Base-by-base conservation (phyloP, 2,329 filamentous ascomycete species). In the Neoascochyta sp. region DNA sequence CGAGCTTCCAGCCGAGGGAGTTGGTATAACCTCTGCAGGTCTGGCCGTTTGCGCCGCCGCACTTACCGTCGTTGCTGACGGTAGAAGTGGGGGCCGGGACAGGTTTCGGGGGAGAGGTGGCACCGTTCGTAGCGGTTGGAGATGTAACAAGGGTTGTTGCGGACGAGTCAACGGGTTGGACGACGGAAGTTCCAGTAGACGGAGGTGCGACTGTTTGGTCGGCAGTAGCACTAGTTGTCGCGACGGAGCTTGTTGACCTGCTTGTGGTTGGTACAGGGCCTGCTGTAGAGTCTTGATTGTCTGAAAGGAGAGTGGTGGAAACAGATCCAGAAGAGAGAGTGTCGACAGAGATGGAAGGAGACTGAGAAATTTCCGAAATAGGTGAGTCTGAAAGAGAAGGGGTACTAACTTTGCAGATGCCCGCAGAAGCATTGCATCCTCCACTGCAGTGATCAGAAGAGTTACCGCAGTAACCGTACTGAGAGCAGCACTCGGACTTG, bases 401-500 rank as follows among this genome's bases (percentile, higher is more conserved):
- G 17, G 10, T 13, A 23, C 19, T 22, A 23, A 16, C 27, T 16
- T 22, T 30, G 24, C 35, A 38, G 16, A 16, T 34, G 22, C 35
- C 60, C 57, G 31, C 55, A 60, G 11, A 26, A 9, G 14, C 47
- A 31, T 37, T 63, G 56, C 60, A 65, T n/a, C 52, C 54, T 2
- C 47, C 34, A 12, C 49, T 48, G 34, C 59, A 63, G 40, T 62
- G 47, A 14, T 42, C 56, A n/a, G 34, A 19, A 1, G 45, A 45
- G 13, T 43, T 34, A 31, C 60, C 58, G 28, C 70, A 73, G 46
- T 54, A 63, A 12, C 68, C 67, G 32, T 60, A 63, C 32, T 51
- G 50, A 10, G 63, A 68, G 54, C 69, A 73, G 55, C 69, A 71
- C 36, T 63, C 50, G 3, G 68, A 67, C 34, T 64, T 64, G 6